phyloP scores from a whole-genome alignment of 768 basidiomycete genomes.

The Lentinula sp. region DNA sequence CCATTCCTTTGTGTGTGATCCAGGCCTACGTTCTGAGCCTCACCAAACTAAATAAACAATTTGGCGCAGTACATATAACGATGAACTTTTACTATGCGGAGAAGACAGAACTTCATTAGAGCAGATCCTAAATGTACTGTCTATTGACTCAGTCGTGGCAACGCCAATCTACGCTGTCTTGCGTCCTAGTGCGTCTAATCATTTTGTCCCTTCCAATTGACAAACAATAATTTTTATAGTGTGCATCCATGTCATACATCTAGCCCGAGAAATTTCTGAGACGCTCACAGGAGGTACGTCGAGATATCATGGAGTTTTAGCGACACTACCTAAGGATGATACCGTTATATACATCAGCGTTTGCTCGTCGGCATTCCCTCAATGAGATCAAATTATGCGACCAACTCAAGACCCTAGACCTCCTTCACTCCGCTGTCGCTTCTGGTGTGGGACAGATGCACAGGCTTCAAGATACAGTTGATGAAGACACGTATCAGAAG shows the following conservation, averaged over 20 bases:
- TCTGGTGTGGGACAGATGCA: neutral
- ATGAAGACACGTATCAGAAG: neutral
- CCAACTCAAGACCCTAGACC: neutral
- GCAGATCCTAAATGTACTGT: neutral
- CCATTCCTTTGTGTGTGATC: neutral
- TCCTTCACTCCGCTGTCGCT: neutral
- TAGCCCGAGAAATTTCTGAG: neutral
- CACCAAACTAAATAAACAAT: neutral
- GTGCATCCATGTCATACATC: neutral
- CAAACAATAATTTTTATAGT: neutral
- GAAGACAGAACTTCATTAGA: neutral
- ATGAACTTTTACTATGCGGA: neutral
- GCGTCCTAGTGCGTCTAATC: neutral
- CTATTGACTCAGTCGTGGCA: neutral
- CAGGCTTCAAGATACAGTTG: neutral
- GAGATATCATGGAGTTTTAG: too few species aligned
- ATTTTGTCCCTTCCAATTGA: neutral
- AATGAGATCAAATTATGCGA: neutral
- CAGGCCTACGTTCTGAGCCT: too few species aligned
- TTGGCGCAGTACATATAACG: neutral
- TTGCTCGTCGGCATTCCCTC: neutral
- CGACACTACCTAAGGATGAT: neutral
- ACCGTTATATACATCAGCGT: neutral
- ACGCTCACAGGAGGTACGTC: neutral
- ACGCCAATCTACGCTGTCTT: neutral